Base-by-base conservation (phyloP, 2,329 filamentous ascomycete genomes). In the Aspergillus proliferans region DNA sequence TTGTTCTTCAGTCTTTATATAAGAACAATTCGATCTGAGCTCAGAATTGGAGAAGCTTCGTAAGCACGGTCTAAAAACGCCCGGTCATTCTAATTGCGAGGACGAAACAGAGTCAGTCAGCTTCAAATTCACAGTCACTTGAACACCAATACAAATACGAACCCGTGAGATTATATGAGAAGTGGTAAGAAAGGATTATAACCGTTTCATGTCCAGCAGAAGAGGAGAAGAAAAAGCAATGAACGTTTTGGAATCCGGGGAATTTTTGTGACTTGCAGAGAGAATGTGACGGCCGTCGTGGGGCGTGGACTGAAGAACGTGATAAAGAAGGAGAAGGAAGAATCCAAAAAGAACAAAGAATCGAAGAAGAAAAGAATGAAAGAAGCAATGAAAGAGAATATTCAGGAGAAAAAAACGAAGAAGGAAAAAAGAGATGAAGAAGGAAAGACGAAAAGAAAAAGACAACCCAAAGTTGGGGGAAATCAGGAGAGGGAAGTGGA, bases 101-200 rank as follows among this genome's bases (percentile, higher is more conserved):
- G 38, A 30, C 44, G 50, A 24, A 44, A 48, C 49, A 45, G 50
- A 19, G 38, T 40, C 18, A 19, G 38, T 40, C 18, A 40, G 38
- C 38, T 19, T 40, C 38, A 12, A 19, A 30, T 10, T 30, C 26
- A 9, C 26, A 30, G 7, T 9, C 26, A 30, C 26, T 4, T 10
- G 26, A 30, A 12, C 26, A 30, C 26, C 3, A 30, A 30, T n/a
- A 4, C 34, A 36, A 18, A 8, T n/a, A 49, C 49, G 36, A 56
- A 57, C 55, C 53, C 43, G 52, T 54, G 28, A 44, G 15, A 44
- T 44, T 33, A 12, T 15, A 15, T 28, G 14, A 14, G 26, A 30
- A 5, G 26, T 28, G 34, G 6, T 38, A 38, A 19, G 18, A 10
- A 12, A 22, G 18, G 38, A 22, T 40, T 22, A 40, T 19, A 40